Evolutionary conservation across 257 asterid genomes (phyloP), one percentile per base, ranked within the genome.

Genomic region (Paraleonurus japonicus): DNA sequence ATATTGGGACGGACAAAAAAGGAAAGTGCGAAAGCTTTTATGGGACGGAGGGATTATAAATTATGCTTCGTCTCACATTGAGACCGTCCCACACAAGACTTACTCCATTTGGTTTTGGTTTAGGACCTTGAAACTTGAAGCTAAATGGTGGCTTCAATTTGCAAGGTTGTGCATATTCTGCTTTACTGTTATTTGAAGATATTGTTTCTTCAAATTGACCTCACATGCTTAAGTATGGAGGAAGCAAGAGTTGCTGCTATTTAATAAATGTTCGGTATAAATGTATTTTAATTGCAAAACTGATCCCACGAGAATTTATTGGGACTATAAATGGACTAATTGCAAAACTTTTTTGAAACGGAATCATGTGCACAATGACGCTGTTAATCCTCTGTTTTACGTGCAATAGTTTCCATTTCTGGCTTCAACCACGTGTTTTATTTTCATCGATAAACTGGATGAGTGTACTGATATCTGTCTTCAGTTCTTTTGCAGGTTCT

Each of bases 401-500:
- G 3, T 12, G 39, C 41, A 30, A 59, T 57, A 24, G 27, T 54
- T 23, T 20, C 12, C 24, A 17, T 33, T 53, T 33, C 4, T 2
- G 4, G 32, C 26, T 20, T 53, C 43, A 22, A 35, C 3, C 5
- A 12, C 13, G 70, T 57, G 5, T 63, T 68, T 15, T 39, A 6
- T 33, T 33, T 33, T n/a, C n/a, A n/a, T n/a, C n/a, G n/a, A n/a
- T n/a, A n/a, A n/a, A n/a, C n/a, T n/a, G n/a, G n/a, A n/a, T n/a
- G n/a, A n/a, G n/a, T n/a, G n/a, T n/a, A n/a, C n/a, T n/a, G n/a
- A n/a, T n/a, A n/a, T n/a, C n/a, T 41, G 19, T 41, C 51, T 75
- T 80, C 92, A 92, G 97, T 88, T 72, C 15, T 88, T 53, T 77
- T 92, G 83, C 95, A 92, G 96, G 86, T 70, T 43, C 43, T 92